Base-by-base conservation (phyloP, 306 rosid genomes). In the Cyamopsis tetragonoloba region DNA sequence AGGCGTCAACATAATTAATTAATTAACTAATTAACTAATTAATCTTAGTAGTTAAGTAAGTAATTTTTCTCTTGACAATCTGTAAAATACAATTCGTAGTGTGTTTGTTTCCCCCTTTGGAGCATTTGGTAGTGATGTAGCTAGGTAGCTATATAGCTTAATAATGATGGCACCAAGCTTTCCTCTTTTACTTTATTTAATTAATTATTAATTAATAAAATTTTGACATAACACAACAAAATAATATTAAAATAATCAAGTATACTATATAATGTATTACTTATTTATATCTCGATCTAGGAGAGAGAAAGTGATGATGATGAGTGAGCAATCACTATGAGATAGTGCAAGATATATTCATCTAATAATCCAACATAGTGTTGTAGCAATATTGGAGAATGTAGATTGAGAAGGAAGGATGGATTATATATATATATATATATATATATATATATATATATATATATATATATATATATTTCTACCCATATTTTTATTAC, bases 251-350 rank as follows among this genome's bases (percentile, higher is more conserved):
- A 48, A 7, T 2, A 3, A 2, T 5, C 11, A 4, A 19, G 11
- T 4, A 12, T 50, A 35, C 1, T 51, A 17, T 20, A 39, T 26
- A 41, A 1, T 41, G 42, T 37, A 34, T 35, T 46, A 24, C 26
- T 5, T 49, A 4, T 34, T 0, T 4, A 34, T 9, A 17, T 59
- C 1, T 62, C 3, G 20, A 27, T 10, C 0, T 6, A 11, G 13
- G 2, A 15, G 5, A n/a, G 4, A 24, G 48, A 10, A 34, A 11
- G 42, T 44, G 11, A 41, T 54, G 15, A 66, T 74, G 68, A 66
- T 67, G 80, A 75, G 74, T 75, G 69, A 38, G 75, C 70, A 67
- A 67, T 67, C 70, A 71, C 58, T 56, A 48, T 7, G 77, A 62
- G 61, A 26, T 53, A 78, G 78, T 69, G 65, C 44, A 74, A 46